phyloP scores from a whole-genome alignment of 352 stramenopile species.

The Pythium brassicae region DNA sequence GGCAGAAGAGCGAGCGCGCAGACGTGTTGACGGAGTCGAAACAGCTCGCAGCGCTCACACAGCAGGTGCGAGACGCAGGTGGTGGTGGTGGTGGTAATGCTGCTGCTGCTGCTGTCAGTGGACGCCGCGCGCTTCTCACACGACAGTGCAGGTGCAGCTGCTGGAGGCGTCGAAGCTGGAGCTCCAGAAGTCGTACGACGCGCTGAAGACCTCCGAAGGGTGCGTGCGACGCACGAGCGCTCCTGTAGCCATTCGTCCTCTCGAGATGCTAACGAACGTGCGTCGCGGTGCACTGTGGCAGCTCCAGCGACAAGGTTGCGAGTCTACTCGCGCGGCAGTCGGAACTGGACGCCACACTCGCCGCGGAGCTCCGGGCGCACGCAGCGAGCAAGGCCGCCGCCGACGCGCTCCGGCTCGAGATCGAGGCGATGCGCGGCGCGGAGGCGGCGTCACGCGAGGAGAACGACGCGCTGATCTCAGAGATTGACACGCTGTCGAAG shows the following conservation, averaged over 20 bases:
- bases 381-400: slow-evolving; percentile 23
- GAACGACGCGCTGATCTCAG: slow-evolving; percentile 65
- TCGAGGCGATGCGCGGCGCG: slow-evolving; percentile 44
- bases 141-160: slow-evolving; percentile 16
- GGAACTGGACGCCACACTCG: slow-evolving; percentile 26
- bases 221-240: slow-evolving; percentile 12
- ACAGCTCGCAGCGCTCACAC: slow-evolving; percentile 26
- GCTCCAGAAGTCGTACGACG: slow-evolving; percentile 27
- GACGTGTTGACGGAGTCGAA: slow-evolving; percentile 26
- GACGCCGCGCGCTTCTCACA: not conserved
- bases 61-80: slow-evolving; percentile 24
- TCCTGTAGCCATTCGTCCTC: not conserved
- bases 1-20: slow-evolving; percentile 23
- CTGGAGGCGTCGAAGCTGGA: slow-evolving; percentile 38
- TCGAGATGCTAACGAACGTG: not conserved
- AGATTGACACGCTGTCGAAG: slow-evolving; percentile 66
- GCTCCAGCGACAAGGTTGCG: slow-evolving; percentile 32
- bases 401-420: slow-evolving; percentile 30
- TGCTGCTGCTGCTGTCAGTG: not conserved
- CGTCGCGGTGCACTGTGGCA: slow-evolving; percentile 4
- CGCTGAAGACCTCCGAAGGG: slow-evolving; percentile 29
- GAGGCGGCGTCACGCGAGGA: slow-evolving; percentile 61
- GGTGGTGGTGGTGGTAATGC: slow-evolving; percentile 1
- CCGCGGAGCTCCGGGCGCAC: slow-evolving; percentile 27
- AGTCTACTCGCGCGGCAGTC: slow-evolving; percentile 25